A percentile compares a stretch with the other conserved stretches of the same genome.
Conservation (phyloP, 2,329 filamentous ascomycete species). For the Botrytis fragariae region DNA sequence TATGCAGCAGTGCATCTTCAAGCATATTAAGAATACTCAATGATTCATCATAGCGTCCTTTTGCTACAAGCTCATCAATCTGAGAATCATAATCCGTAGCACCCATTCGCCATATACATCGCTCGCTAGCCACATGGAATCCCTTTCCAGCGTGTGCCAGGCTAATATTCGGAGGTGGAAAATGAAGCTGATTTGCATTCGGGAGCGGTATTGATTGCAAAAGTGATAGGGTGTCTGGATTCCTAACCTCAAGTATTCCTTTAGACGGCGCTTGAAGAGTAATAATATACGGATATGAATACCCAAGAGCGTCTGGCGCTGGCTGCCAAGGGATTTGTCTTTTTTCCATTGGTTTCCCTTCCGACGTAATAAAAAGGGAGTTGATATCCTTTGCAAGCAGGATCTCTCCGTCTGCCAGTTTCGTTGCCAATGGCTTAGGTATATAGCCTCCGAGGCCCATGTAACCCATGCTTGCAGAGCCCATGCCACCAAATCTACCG, state of each 20-base stretch:
- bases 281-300: conserved; percentile 94
- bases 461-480: conserved; percentile 88
- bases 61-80: conserved; percentile 74
- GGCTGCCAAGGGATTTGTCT: conserved; percentile 88
- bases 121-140: conserved; percentile 88
- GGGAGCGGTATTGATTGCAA: conserved; percentile 82
- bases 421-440: conserved; percentile 83
- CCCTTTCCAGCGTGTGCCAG: conserved; percentile 95
- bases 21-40: conserved; percentile 86
- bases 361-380: conserved; percentile 82
- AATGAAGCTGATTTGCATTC: conserved; percentile 80
- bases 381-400: conserved; percentile 97
- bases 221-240: conserved; percentile 86
- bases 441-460: conserved; percentile 92
- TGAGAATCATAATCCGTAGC: conserved; percentile 89
- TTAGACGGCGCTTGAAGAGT: conserved; percentile 81
- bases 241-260: conserved; percentile 83
- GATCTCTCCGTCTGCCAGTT: conserved; percentile 78
- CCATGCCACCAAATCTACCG: conserved; percentile 75
- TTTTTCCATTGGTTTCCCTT: conserved; percentile 78
- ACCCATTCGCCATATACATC: conserved; percentile 94
- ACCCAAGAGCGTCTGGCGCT: conserved; percentile 87
- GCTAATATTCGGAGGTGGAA: conserved; percentile 88
- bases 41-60: conserved; percentile 79
- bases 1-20: conserved; percentile 82